Conservation (phyloP, 2,329 filamentous ascomycete genomes). For the Aspergillus neoniger region DNA sequence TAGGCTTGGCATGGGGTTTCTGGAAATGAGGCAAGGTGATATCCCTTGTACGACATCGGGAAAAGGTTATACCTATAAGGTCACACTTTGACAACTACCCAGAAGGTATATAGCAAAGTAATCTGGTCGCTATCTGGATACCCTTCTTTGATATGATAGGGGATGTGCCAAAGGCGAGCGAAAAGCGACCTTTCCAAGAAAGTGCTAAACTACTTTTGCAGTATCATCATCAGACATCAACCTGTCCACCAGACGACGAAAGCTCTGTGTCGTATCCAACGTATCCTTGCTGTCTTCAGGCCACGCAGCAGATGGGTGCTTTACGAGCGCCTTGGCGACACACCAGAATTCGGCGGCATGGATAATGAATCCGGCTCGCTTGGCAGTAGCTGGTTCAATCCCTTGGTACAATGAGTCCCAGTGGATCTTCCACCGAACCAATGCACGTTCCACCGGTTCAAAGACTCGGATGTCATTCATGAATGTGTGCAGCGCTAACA, state of each 20-base stretch:
- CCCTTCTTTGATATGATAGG: too few relatives aligned
- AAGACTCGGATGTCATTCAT: not conserved
- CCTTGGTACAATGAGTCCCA: not conserved
- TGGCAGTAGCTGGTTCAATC: not conserved
- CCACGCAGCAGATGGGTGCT: not conserved
- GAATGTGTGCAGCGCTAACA: not conserved
- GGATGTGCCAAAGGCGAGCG: too few relatives aligned
- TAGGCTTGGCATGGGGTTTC: too few relatives aligned
- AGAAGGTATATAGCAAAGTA: too few relatives aligned
- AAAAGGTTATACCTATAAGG: too few relatives aligned
- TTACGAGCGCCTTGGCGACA: not conserved
- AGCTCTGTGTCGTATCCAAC: not conserved
- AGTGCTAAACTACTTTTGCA: too few relatives aligned
- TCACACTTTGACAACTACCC: too few relatives aligned
- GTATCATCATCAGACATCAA: not conserved
- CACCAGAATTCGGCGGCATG: constrained; percentile 1
- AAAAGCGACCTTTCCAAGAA: too few relatives aligned
- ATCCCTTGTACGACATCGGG: too few relatives aligned
- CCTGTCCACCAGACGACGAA: not conserved
- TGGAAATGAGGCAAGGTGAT: too few relatives aligned
- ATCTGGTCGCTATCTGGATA: too few relatives aligned
- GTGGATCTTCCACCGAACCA: not conserved
- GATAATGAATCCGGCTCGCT: constrained; percentile 1
- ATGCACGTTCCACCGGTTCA: not conserved
- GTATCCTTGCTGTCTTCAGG: not conserved